phyloP scores from a whole-genome alignment of 371 early-diverging fungal genomes.

The Mortierella sp. region DNA sequence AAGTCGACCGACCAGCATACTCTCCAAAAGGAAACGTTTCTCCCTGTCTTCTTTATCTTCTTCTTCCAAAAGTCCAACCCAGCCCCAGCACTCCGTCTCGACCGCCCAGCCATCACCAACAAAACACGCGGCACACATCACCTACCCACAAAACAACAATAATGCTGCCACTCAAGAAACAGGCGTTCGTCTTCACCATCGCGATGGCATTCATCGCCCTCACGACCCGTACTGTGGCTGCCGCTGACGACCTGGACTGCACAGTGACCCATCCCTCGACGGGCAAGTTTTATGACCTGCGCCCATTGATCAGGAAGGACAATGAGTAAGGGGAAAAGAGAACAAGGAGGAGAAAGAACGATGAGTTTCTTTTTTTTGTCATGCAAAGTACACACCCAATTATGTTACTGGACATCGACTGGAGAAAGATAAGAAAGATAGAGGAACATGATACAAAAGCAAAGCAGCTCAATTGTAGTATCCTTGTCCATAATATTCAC shows the following conservation, averaged over 20 bases:
- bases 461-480: too few species aligned
- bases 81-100: neutral
- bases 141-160: neutral
- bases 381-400: neutral
- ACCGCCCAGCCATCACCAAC: neutral
- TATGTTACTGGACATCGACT: neutral
- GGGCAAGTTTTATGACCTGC: slow-evolving; percentile 51
- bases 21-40: neutral
- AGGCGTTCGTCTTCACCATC: slow-evolving; percentile 22
- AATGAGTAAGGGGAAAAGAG: slow-evolving; percentile 34
- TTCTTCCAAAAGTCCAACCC: neutral
- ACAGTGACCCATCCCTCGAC: slow-evolving; percentile 46
- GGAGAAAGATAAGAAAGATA: neutral
- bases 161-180: slow-evolving; percentile 30
- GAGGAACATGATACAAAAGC: neutral
- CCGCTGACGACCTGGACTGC: slow-evolving; percentile 43
- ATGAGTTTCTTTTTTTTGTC: neutral
- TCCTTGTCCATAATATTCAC: neutral
- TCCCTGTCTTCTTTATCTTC: neutral
- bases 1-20: neutral
- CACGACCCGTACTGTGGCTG: neutral
- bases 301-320: slow-evolving; percentile 46
- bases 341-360: neutral
- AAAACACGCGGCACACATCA: neutral
- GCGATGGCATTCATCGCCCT: slow-evolving; percentile 29